Percentiles rank a stretch among this genome's conserved stretches.
Conservation (phyloP, 1,284 basidiomycete species). For the Psilocybe mexicana region DNA sequence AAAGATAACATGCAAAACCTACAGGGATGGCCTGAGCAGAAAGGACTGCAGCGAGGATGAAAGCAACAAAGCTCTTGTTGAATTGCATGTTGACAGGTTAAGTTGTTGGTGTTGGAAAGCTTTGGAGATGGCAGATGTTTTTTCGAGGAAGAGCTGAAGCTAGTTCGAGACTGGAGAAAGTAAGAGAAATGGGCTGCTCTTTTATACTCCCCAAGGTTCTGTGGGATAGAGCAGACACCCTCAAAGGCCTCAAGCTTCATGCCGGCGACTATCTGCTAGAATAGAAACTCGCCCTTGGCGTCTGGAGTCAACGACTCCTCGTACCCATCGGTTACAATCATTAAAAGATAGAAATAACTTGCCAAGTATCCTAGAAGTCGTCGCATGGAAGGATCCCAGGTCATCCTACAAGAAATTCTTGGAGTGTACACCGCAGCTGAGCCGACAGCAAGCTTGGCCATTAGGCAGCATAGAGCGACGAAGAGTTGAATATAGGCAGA, state of each 20-base stretch:
- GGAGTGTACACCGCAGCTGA: background rate
- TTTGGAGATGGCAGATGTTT: background rate
- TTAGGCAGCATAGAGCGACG: background rate
- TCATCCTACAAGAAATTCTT: background rate
- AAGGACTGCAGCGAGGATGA: slow-evolving; percentile 9
- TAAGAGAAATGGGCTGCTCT: background rate
- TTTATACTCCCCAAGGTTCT: slow-evolving; percentile 1
- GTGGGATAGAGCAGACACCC: background rate
- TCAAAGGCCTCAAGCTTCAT: background rate
- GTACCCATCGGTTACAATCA: background rate
- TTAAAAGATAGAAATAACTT: slow-evolving; percentile 1
- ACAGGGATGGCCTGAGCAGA: slow-evolving; percentile 31
- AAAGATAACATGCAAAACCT: slow-evolving; percentile 5
- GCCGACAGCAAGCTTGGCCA: too few relatives aligned
- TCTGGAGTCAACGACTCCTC: background rate
- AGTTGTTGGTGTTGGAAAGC: background rate
- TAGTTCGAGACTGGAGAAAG: background rate
- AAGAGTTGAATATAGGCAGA: background rate
- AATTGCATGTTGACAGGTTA: slow-evolving; percentile 10
- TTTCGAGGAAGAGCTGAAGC: background rate
- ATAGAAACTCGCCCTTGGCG: slow-evolving; percentile 3
- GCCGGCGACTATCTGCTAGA: background rate
- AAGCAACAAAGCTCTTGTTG: slow-evolving; percentile 12
- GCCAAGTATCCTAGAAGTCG: background rate
- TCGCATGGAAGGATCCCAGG: background rate